Evolutionary conservation across 495 filamentous ascomycete species (phyloP).

Genomic region (Penicillium tannophilum): DNA sequence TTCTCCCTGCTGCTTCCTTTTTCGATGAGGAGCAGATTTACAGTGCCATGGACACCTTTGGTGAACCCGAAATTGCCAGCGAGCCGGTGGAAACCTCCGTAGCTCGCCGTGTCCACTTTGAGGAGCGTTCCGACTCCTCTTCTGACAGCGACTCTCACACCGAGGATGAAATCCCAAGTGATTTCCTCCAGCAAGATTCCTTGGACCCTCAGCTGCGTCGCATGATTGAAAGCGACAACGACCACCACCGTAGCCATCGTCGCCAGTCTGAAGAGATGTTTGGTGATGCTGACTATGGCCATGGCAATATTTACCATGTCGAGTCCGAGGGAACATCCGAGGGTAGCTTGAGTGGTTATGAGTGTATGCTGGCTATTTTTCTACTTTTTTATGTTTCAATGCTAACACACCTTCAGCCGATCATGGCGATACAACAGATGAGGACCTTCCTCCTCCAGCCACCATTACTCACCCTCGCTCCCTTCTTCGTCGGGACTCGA

Average conservation of each 20-base stretch:
- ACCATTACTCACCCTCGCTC: conserved; percentile 57
- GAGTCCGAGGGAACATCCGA: conserved; percentile 56
- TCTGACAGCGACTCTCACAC: conserved; percentile 55
- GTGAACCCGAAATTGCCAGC: conserved; percentile 45
- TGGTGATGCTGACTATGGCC: conserved; percentile 47
- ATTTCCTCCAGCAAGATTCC: conserved; percentile 71
- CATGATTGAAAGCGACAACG: conserved; percentile 66
- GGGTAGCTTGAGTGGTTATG: conserved; percentile 72
- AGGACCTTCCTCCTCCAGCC: conserved; percentile 65
- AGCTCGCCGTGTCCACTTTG: conserved; percentile 54
- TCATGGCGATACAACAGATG: conserved; percentile 81
- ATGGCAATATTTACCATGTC: conserved; percentile 53
- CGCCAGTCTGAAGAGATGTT: conserved; percentile 49
- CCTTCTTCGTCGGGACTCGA: conserved; percentile 56
- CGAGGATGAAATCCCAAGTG: conserved; percentile 65
- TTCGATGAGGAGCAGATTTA: conserved; percentile 57
- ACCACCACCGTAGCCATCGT: conserved; percentile 42
- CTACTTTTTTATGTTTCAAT: conserved; percentile 23
- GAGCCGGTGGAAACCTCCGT: conserved; percentile 46
- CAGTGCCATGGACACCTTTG: conserved; percentile 48
- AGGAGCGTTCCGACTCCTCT: conserved; percentile 51
- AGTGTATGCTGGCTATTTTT: conserved; percentile 56
- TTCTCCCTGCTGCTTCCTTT: conserved; percentile 49
- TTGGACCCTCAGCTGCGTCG: conserved; percentile 69
- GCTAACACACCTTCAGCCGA: conserved; percentile 70